phyloP scores from a whole-genome alignment of 768 basidiomycete species.

The Boletus reticuloceps region DNA sequence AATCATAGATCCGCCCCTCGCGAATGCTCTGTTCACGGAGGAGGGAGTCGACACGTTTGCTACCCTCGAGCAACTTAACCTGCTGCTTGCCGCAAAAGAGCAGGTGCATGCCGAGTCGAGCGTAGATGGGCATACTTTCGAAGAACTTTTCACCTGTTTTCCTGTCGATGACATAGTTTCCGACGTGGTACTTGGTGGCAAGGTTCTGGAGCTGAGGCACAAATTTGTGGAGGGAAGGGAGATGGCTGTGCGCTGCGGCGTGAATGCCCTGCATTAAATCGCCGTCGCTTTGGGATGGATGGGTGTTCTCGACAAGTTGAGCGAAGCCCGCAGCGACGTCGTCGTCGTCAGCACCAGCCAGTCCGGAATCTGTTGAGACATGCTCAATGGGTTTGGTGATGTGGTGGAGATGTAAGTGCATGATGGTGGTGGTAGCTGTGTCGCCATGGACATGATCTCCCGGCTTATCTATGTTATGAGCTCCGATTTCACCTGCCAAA shows the following conservation, averaged over 20 bases:
- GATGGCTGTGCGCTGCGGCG: conserved; percentile 30
- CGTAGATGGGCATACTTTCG: conserved; percentile 74
- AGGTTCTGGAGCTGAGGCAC: conserved; percentile 57
- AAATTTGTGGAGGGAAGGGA: conserved; percentile 43
- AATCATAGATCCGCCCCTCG: conserved; percentile 56
- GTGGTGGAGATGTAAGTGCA: conserved; percentile 15
- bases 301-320: conserved; percentile 20
- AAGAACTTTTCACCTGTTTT: conserved; percentile 53
- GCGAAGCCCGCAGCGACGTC: conserved; percentile 19
- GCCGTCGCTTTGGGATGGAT: conserved; percentile 1
- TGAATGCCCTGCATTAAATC: conserved; percentile 31
- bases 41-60: conserved; percentile 44
- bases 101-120: conserved; percentile 73
- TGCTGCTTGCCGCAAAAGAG: conserved; percentile 60
- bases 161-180: conserved; percentile 56
- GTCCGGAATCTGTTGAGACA: conserved; percentile 15
- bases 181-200: conserved; percentile 51
- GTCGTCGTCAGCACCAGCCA: conserved; percentile 17
- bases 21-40: conserved; percentile 54
- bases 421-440: background rate
- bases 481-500: background rate
- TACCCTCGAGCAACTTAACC: conserved; percentile 46
- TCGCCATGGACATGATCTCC: background rate
- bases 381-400: conserved; percentile 31
- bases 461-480: conserved; percentile 7